Evolutionary conservation across 306 rosid species (phyloP).

Genomic region (Carpinus viminea): DNA sequence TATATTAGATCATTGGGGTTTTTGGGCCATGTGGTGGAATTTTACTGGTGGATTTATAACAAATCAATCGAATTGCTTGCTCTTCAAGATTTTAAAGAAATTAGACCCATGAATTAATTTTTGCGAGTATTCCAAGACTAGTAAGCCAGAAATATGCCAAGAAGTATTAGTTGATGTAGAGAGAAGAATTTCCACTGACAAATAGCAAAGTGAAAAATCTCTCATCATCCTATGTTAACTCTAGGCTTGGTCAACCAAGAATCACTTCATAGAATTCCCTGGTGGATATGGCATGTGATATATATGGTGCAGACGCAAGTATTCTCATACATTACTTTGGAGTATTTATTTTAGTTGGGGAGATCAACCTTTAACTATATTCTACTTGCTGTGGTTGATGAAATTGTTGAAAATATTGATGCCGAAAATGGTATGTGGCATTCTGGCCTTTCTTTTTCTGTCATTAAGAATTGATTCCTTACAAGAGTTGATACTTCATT

Average conservation of each 20-base stretch:
- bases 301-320: not conserved
- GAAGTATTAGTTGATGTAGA: not conserved
- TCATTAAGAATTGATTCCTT: not conserved
- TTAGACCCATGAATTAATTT: not conserved
- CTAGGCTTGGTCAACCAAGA: not conserved
- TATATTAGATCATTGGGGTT: not conserved
- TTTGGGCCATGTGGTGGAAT: not conserved
- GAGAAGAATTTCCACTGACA: not conserved
- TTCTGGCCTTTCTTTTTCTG: not conserved
- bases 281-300: not conserved
- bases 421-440: not conserved
- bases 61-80: not conserved
- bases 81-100: not conserved
- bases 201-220: not conserved
- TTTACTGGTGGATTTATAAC: not conserved
- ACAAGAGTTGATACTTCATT: not conserved
- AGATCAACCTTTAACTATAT: not conserved
- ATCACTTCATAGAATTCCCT: not conserved
- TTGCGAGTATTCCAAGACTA: not conserved
- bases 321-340: not conserved
- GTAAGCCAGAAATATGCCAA: not conserved
- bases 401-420: not conserved
- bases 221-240: not conserved
- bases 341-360: not conserved
- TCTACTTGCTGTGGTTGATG: not conserved